Conservation (phyloP, 75 land plant genomes). For the Cryptomeria japonica region DNA sequence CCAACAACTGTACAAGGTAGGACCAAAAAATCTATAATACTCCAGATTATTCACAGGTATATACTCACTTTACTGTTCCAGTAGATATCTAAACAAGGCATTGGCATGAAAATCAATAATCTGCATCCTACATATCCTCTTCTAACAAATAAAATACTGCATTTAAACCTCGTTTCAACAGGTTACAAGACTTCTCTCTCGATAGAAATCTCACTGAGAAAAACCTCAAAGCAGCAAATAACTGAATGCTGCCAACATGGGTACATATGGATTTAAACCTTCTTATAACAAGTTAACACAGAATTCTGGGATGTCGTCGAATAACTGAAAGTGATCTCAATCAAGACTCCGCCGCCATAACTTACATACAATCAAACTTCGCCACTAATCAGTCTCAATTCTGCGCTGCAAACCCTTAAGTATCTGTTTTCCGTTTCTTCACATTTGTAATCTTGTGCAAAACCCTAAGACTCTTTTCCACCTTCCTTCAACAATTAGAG, state of each 20-base stretch:
- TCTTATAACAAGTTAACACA: not conserved
- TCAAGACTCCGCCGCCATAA: not conserved
- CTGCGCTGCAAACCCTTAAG: not conserved
- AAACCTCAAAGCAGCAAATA: not conserved
- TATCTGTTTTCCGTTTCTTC: not conserved
- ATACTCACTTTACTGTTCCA: not conserved
- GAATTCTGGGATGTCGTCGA: not conserved
- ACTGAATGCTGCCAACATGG: not conserved
- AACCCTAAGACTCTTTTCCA: not conserved
- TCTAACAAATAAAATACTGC: not conserved
- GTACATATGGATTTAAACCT: not conserved
- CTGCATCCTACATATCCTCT: not conserved
- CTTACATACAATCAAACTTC: not conserved
- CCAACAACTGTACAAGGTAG: slow-evolving; percentile 9
- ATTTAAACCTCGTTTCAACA: not conserved
- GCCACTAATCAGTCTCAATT: not conserved
- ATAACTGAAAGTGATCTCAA: not conserved
- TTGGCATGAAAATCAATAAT: not conserved
- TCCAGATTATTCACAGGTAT: slow-evolving; percentile 12
- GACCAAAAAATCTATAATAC: not conserved
- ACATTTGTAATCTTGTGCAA: not conserved
- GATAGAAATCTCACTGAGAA: not conserved
- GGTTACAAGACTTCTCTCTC: not conserved
- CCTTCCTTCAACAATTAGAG: not conserved
- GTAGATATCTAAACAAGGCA: not conserved